Evolutionary conservation across 2,329 filamentous ascomycete genomes (phyloP).

Genomic region (Colletotrichum noveboracense): DNA sequence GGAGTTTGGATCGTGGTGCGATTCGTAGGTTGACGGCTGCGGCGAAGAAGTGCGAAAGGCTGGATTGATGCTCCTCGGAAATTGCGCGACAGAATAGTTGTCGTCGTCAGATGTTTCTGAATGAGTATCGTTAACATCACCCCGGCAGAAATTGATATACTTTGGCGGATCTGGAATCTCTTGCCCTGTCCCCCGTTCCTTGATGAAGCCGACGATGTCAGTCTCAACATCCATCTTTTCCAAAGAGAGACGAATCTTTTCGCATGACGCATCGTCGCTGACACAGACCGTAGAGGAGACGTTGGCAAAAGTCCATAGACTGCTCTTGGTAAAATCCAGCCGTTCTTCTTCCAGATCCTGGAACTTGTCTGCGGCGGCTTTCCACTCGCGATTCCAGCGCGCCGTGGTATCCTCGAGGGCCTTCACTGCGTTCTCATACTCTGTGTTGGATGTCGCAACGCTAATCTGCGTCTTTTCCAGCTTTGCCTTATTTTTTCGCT

Average conservation of each 20-base stretch:
- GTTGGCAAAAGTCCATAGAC: slow-evolving; percentile 97
- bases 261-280: slow-evolving; percentile 94
- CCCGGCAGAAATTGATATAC: slow-evolving; percentile 98
- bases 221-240: slow-evolving; percentile 98
- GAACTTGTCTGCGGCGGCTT: slow-evolving; percentile 96
- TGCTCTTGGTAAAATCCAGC: slow-evolving; percentile 96
- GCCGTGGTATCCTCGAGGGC: slow-evolving; percentile 92
- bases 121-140: slow-evolving; percentile 79
- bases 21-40: slow-evolving; percentile 90
- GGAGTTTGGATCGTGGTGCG: slow-evolving; percentile 86
- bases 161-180: slow-evolving; percentile 97
- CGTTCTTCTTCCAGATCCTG: slow-evolving; percentile 98
- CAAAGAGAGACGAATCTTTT: slow-evolving; percentile 91
- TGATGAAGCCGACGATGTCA: slow-evolving; percentile 90
- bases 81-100: slow-evolving; percentile 92
- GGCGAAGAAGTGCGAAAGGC: slow-evolving; percentile 96
- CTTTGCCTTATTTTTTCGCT: slow-evolving; percentile 98
- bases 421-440: slow-evolving; percentile 94
- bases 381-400: slow-evolving; percentile 98
- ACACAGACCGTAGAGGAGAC: slow-evolving; percentile 97
- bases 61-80: slow-evolving; percentile 93
- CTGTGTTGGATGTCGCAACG: slow-evolving; percentile 85
- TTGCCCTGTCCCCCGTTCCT: slow-evolving; percentile 86
- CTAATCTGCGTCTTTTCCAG: slow-evolving; percentile 98
- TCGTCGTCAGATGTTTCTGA: slow-evolving; percentile 89